Conservation (phyloP, 1,284 basidiomycete genomes). For the Pyrrhoderma lamaoense region DNA sequence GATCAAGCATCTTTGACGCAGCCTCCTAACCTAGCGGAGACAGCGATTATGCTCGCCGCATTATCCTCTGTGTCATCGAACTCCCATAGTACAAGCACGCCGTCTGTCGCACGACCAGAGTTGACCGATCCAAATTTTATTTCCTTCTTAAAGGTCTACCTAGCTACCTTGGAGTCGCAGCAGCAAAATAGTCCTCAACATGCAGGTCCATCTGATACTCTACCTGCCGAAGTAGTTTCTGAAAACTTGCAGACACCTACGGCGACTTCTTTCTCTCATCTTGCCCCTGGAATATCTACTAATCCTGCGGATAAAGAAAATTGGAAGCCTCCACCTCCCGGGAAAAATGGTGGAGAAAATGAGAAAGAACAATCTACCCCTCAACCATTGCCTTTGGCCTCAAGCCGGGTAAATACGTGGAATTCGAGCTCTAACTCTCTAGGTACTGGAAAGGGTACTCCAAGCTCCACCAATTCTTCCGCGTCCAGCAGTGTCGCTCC, state of each 20-base stretch:
- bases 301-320: constrained; percentile 12
- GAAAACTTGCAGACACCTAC: not conserved
- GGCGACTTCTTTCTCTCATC: not conserved
- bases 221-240: not conserved
- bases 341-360: not conserved
- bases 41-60: constrained; percentile 15
- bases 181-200: constrained; percentile 1
- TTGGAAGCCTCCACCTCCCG: constrained; percentile 4
- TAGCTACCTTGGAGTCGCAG: constrained; percentile 10
- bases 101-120: not conserved
- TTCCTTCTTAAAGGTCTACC: constrained; percentile 11
- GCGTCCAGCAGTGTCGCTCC: not conserved
- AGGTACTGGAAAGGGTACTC: too few species aligned
- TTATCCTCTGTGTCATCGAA: constrained; percentile 13
- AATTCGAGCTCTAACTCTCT: not conserved
- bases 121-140: constrained; percentile 9
- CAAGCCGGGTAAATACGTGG: constrained; percentile 10
- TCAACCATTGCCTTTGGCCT: constrained; percentile 6
- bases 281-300: not conserved
- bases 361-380: too few species aligned
- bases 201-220: too few species aligned
- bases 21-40: constrained; percentile 6
- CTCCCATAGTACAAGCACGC: not conserved
- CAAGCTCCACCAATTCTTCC: not conserved
- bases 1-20: not conserved